These are phyloP conservation scores for Iberis pinnata DNA, from an alignment of 345 rosid genomes.

Conservation along the genomic window DNA sequence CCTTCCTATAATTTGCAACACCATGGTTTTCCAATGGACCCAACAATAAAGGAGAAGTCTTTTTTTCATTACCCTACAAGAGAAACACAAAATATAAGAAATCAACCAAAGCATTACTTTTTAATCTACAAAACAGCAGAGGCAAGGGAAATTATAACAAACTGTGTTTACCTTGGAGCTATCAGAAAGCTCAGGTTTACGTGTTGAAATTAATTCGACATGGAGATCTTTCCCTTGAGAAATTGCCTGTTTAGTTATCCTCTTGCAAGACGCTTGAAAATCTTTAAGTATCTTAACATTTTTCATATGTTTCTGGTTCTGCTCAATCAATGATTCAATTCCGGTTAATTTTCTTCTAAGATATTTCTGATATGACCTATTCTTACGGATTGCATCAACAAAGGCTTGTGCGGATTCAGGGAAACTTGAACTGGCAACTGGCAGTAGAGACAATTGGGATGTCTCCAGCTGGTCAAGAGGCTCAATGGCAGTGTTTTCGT, in stretches of 20 bases:
- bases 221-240: slow-evolving; percentile 71
- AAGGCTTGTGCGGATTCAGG: slow-evolving; percentile 64
- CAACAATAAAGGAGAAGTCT: slow-evolving; percentile 32
- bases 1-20: slow-evolving; percentile 53
- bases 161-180: slow-evolving; percentile 46
- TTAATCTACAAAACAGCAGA: slow-evolving; percentile 5
- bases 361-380: slow-evolving; percentile 73
- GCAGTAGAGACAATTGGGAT: slow-evolving; percentile 27
- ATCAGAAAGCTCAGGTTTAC: slow-evolving; percentile 29
- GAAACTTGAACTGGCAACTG: slow-evolving; percentile 38
- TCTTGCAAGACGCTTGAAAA: slow-evolving; percentile 67
- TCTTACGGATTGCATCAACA: slow-evolving; percentile 70
- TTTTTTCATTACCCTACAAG: slow-evolving; percentile 52
- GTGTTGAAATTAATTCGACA: slow-evolving; percentile 55
- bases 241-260: slow-evolving; percentile 51
- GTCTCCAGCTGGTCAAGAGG: slow-evolving; percentile 32
- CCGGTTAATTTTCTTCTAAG: slow-evolving; percentile 54
- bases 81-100: slow-evolving; percentile 10
- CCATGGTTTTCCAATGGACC: slow-evolving; percentile 76
- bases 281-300: slow-evolving; percentile 63
- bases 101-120: not conserved
- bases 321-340: slow-evolving; percentile 74
- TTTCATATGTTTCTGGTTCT: slow-evolving; percentile 64
- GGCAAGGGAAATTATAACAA: not conserved
- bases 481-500: slow-evolving; percentile 29